Evolutionary conservation across 2,329 filamentous ascomycete species (phyloP).

Genomic region (Scedosporium minutisporum): DNA sequence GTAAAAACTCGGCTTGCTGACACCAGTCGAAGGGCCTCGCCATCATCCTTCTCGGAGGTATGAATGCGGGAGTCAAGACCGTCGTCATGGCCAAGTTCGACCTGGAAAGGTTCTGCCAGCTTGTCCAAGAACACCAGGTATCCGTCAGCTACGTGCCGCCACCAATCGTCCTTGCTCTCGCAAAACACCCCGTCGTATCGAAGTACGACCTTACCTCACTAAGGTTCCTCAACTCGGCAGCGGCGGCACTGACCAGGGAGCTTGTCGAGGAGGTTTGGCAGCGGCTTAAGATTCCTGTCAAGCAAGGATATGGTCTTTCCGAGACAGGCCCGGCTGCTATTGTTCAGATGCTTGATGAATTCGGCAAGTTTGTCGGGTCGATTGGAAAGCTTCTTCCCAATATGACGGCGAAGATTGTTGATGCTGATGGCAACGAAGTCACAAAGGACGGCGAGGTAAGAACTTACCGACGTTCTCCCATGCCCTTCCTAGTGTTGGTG

Average conservation of each 20-base stretch:
- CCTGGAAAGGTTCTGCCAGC: constrained; percentile 64
- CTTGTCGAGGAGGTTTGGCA: constrained; percentile 67
- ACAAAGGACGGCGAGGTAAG: constrained; percentile 34
- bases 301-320: constrained; percentile 86
- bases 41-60: constrained; percentile 19
- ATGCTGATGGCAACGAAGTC: constrained; percentile 46
- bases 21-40: constrained; percentile 18
- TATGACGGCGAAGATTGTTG: constrained; percentile 73
- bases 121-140: constrained; percentile 65
- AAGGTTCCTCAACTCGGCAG: constrained; percentile 78
- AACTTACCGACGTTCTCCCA: not conserved
- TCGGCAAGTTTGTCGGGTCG: constrained; percentile 65
- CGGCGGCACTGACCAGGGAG: constrained; percentile 73
- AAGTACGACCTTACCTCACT: constrained; percentile 74
- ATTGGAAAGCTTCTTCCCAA: constrained; percentile 72
- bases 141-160: constrained; percentile 78
- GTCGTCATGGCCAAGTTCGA: constrained; percentile 70
- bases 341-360: constrained; percentile 64
- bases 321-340: constrained; percentile 78
- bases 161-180: constrained; percentile 69
- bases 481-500: too few relatives aligned
- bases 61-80: constrained; percentile 57
- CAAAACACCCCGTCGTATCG: constrained; percentile 67
- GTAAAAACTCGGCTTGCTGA: not conserved
- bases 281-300: constrained; percentile 68